These are phyloP conservation scores for Wickerhamiella siamensis DNA, from an alignment of 805 yeast genomes.

Conservation along the genomic window DNA sequence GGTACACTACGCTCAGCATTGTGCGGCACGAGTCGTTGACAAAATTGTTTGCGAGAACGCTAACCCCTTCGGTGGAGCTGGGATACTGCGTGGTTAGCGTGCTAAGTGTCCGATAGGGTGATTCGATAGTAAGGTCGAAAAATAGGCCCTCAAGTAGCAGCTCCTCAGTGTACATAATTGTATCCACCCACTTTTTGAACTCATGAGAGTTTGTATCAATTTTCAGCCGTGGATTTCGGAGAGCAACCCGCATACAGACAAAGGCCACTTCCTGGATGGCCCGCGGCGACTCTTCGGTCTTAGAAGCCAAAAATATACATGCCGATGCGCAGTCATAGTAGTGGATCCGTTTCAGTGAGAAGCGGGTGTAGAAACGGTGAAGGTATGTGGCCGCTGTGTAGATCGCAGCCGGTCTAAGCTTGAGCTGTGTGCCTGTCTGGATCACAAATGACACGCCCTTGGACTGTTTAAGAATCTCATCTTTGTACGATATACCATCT, in stretches of 20 bases:
- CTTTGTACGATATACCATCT: slow-evolving; percentile 25
- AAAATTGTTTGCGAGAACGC: slow-evolving; percentile 15
- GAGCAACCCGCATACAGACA: slow-evolving; percentile 36
- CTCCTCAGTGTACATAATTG: slow-evolving; percentile 33
- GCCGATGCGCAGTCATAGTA: slow-evolving; percentile 40
- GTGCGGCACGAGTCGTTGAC: slow-evolving; percentile 29
- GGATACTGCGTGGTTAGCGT: slow-evolving; percentile 6
- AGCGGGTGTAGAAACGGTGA: slow-evolving; percentile 39
- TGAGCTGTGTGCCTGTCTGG: slow-evolving; percentile 30
- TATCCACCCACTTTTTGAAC: slow-evolving; percentile 39
- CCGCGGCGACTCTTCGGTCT: slow-evolving; percentile 39
- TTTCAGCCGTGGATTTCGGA: slow-evolving; percentile 27
- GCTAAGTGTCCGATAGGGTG: slow-evolving; percentile 23
- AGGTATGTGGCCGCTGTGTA: slow-evolving; percentile 35
- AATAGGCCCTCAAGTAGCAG: slow-evolving; percentile 32
- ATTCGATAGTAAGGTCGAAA: slow-evolving; percentile 33
- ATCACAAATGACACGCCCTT: slow-evolving; percentile 37
- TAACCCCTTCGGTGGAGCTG: slow-evolving; percentile 7
- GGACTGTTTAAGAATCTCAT: slow-evolving; percentile 31
- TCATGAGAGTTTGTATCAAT: slow-evolving; percentile 31
- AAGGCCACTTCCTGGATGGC: slow-evolving; percentile 35
- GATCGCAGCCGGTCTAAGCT: slow-evolving; percentile 35
- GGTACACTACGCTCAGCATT: slow-evolving; percentile 22
- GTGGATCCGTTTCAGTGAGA: slow-evolving; percentile 30
- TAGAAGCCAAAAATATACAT: slow-evolving; percentile 37